Conservation (phyloP, 140 eudicot genomes). For the Erigeron philadelphicus region DNA sequence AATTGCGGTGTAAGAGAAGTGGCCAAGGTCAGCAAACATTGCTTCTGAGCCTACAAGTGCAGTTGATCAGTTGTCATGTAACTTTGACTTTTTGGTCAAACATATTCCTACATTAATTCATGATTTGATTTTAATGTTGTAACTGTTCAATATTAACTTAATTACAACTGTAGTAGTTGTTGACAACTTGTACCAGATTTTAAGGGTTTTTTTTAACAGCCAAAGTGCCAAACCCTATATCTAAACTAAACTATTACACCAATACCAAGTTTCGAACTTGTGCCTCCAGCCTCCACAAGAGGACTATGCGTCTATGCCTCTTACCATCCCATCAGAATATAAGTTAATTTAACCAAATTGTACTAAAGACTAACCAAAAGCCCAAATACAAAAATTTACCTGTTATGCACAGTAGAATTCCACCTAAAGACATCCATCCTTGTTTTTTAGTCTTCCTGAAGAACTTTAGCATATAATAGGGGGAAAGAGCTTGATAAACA, state of each 20-base stretch:
- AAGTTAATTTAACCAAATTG: slow-evolving; percentile 14
- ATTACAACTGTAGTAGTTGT: neutral
- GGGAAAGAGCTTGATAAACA: slow-evolving; percentile 85
- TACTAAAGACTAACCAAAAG: neutral
- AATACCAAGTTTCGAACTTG: no score
- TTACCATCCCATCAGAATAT: no score
- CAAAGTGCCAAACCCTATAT: no score
- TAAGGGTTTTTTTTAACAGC: neutral
- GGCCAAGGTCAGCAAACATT: slow-evolving; percentile 97
- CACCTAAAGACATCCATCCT: slow-evolving; percentile 96
- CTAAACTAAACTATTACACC: no score
- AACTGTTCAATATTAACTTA: neutral
- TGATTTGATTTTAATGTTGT: slow-evolving; percentile 1
- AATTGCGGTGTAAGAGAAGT: slow-evolving; percentile 80
- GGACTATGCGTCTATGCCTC: no score
- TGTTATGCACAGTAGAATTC: slow-evolving; percentile 80
- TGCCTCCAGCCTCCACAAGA: no score
- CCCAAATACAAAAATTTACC: slow-evolving; percentile 39
- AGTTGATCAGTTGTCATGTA: slow-evolving; percentile 24
- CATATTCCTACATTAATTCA: slow-evolving; percentile 10
- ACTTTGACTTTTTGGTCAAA: slow-evolving; percentile 21
- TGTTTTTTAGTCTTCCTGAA: slow-evolving; percentile 73
- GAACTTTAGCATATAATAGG: slow-evolving; percentile 77
- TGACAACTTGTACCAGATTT: slow-evolving; percentile 1
- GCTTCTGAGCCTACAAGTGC: slow-evolving; percentile 83